Evolutionary conservation across 139 green algal genomes (phyloP).

Genomic region (Chlamydomonas eustigma): DNA sequence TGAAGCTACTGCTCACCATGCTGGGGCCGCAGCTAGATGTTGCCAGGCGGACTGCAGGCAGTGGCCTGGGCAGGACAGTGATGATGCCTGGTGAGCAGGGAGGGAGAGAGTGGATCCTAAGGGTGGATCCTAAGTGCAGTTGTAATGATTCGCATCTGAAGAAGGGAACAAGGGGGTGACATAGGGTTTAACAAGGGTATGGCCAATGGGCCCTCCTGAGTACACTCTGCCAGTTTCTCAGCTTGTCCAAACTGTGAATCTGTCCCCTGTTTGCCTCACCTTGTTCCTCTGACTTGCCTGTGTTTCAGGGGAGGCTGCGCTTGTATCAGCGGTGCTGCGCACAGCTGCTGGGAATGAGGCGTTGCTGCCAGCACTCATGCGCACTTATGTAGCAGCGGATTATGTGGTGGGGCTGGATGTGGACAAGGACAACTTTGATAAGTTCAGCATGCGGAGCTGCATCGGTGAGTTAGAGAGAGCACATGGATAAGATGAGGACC

Average conservation of each 20-base stretch:
- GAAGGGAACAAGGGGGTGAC: no score
- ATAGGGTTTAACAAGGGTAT: no score
- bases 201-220: no score
- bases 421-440: slow-evolving; percentile 69
- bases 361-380: slow-evolving; percentile 71
- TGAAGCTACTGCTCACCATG: slow-evolving; percentile 68
- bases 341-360: slow-evolving; percentile 32
- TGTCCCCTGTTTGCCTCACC: no score
- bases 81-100: slow-evolving; percentile 17
- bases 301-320: slow-evolving; percentile 54
- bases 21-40: slow-evolving; percentile 30
- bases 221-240: no score
- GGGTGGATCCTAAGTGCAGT: no score
- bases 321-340: slow-evolving; percentile 67
- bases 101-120: no score
- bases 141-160: no score
- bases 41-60: neutral
- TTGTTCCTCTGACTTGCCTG: no score
- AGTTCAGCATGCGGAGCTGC: slow-evolving; percentile 52
- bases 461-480: slow-evolving; percentile 24
- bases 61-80: neutral
- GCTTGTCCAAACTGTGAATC: no score
- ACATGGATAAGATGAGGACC: no score
- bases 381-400: slow-evolving; percentile 62
- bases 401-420: slow-evolving; percentile 81